Conservation (phyloP, 345 rosid species). For the Alliaria petiolata region DNA sequence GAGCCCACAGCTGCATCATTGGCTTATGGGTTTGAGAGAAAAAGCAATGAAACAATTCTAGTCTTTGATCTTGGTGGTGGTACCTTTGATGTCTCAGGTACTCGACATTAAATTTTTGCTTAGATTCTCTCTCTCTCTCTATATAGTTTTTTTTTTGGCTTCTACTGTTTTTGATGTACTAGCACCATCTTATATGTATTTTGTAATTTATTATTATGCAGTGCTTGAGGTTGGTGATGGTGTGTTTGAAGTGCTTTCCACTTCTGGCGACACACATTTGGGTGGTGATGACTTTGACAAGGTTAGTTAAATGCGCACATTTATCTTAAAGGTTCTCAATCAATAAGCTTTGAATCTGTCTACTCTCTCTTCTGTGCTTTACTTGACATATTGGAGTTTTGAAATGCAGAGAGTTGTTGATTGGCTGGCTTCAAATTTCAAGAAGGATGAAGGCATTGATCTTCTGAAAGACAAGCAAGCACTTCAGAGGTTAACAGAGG, state of each 20-base stretch:
- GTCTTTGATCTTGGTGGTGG: slow-evolving; percentile 99
- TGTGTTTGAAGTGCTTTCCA: slow-evolving; percentile 96
- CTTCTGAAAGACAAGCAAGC: slow-evolving; percentile 98
- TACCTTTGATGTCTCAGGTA: slow-evolving; percentile 99
- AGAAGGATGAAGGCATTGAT: slow-evolving; percentile 91
- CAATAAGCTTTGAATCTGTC: not conserved
- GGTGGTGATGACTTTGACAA: slow-evolving; percentile 99
- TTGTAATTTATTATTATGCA: slow-evolving; percentile 22
- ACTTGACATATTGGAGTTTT: not conserved
- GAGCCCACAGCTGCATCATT: slow-evolving; percentile 98
- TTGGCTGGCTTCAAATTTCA: slow-evolving; percentile 80
- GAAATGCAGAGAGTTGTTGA: slow-evolving; percentile 81
- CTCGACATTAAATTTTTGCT: not conserved
- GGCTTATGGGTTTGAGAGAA: slow-evolving; percentile 97
- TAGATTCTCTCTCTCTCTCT: no score
- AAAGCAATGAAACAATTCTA: slow-evolving; percentile 89
- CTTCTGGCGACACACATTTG: slow-evolving; percentile 97
- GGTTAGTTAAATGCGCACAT: slow-evolving; percentile 43
- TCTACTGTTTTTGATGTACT: not conserved
- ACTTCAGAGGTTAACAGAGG: slow-evolving; percentile 89
- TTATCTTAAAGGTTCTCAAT: not conserved
- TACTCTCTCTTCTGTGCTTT: not conserved
- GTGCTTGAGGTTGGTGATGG: slow-evolving; percentile 99
- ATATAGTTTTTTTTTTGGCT: not conserved
- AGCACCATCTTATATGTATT: no score